A percentile compares a stretch with the other conserved stretches of the same genome.
These are phyloP conservation scores for Geranium rotundifolium DNA, from an alignment of 345 rosid genomes.

Conservation along the genomic window DNA sequence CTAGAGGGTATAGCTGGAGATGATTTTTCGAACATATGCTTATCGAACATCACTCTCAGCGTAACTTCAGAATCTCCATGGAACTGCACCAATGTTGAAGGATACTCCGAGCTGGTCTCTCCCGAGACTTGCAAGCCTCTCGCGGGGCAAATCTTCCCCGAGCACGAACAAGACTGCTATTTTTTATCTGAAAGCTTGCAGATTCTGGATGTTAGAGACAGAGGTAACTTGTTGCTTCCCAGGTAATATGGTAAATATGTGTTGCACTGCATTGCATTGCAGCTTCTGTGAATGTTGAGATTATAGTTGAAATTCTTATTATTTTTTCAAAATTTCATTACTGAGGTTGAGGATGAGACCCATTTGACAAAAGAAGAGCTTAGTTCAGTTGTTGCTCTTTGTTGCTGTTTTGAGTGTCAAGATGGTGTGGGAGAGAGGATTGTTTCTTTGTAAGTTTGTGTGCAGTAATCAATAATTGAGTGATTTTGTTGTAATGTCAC, in stretches of 20 bases:
- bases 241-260: slow-evolving; percentile 32
- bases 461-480: slow-evolving; percentile 56
- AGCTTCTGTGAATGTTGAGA: neutral
- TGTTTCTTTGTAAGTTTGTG: slow-evolving; percentile 58
- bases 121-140: slow-evolving; percentile 68
- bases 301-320: neutral
- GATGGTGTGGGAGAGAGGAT: slow-evolving; percentile 8
- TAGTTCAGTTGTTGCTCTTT: too few relatives aligned
- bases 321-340: neutral
- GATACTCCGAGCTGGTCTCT: slow-evolving; percentile 61
- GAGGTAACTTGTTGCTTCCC: slow-evolving; percentile 43
- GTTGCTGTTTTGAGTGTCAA: too few relatives aligned
- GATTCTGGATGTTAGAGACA: slow-evolving; percentile 32
- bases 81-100: slow-evolving; percentile 68
- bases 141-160: slow-evolving; percentile 45
- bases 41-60: slow-evolving; percentile 45
- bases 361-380: too few relatives aligned
- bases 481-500: slow-evolving; percentile 22
- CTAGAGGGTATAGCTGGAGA: slow-evolving; percentile 81
- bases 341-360: neutral
- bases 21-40: slow-evolving; percentile 55
- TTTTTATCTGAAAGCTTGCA: slow-evolving; percentile 27
- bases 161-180: slow-evolving; percentile 56
- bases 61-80: slow-evolving; percentile 47
- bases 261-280: neutral